These are phyloP conservation scores for Fusarium coffeatum DNA, from an alignment of 2,329 filamentous ascomycete genomes.

Conservation along the genomic window DNA sequence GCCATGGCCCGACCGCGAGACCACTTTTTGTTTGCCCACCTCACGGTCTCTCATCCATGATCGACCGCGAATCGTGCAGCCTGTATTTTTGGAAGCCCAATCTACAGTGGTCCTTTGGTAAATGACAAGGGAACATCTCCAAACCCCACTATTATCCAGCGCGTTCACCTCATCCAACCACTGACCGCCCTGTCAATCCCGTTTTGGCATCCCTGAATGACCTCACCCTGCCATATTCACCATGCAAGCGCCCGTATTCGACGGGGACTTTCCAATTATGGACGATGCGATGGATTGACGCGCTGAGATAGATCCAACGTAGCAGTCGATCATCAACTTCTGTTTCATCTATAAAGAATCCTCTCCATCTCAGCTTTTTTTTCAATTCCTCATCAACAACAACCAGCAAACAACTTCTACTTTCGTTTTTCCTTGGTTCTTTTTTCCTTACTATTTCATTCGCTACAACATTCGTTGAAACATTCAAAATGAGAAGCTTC, in stretches of 20 bases:
- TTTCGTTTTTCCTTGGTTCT: slow-evolving; percentile 19
- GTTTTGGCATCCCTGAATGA: slow-evolving; percentile 16
- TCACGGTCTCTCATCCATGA: slow-evolving; percentile 10
- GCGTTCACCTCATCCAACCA: slow-evolving; percentile 31
- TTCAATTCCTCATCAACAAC: slow-evolving; percentile 3
- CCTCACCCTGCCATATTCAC: slow-evolving; percentile 29
- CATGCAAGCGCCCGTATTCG: slow-evolving; percentile 36
- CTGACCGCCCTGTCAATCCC: slow-evolving; percentile 28
- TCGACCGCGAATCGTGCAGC: slow-evolving; percentile 13
- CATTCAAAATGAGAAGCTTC: slow-evolving; percentile 30
- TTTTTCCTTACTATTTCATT: slow-evolving; percentile 8
- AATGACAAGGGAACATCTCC: neutral
- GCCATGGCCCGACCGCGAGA: neutral
- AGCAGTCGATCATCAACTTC: neutral
- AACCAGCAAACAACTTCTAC: slow-evolving; percentile 15
- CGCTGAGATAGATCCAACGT: slow-evolving; percentile 1
- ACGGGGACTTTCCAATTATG: slow-evolving; percentile 14
- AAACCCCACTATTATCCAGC: slow-evolving; percentile 7
- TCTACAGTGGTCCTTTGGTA: neutral
- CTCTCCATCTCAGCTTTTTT: slow-evolving; percentile 2
- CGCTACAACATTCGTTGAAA: slow-evolving; percentile 32
- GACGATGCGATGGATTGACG: slow-evolving; percentile 9
- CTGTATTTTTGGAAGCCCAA: slow-evolving; percentile 24
- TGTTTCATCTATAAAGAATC: slow-evolving; percentile 25
- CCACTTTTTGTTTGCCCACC: slow-evolving; percentile 11